Evolutionary conservation across 352 stramenopile genomes (phyloP), one percentile per base, ranked within the genome.

Genomic region (Pythium periplocum): DNA sequence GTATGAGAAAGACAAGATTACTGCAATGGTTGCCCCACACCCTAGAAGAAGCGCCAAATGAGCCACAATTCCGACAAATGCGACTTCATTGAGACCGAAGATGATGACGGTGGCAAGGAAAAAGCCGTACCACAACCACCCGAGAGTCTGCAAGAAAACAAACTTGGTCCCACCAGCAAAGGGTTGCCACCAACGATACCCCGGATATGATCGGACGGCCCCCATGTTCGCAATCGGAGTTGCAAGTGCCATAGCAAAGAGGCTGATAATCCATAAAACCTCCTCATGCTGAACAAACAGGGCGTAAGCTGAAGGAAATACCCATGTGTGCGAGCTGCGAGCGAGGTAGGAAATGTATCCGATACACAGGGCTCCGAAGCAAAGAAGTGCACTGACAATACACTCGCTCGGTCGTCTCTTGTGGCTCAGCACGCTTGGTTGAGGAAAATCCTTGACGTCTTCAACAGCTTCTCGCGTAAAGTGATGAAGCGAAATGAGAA

Each of bases 131-230:
- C 74, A 85, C 17, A 82, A 57, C 74, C 74, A 85, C 2, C 74
- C 74, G 4, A 85, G 62, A 4, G 66, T 75, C 61, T 85, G 74
- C 10, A 85, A 45, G 48, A 85, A 85, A 5, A 83, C 63, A 54
- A 77, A 85, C 45, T 76, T 78, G 1, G 74, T 79, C n/a, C 71
- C 73, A 9, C 74, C 74, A 2, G 69, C 44, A 45, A 85, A 85
- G 4, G 74, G 74, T 9, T 85, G 74, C 69, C 69, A 85, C 66
- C 71, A 74, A 1, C 40, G 47, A 44, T 71, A 85, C 7, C 45
- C 39, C 9, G 64, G 42, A 1, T 62, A 36, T 0, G 62, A 54
- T 17, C 74, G 69, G 3, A 74, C 62, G 2, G 66, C 69, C 3
- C 71, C 71, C 46, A 73, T 57, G 51, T 85, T 68, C 2, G 62